These are phyloP conservation scores for Yarrowia sp. DNA, from an alignment of 805 yeast genomes.

Conservation along the genomic window DNA sequence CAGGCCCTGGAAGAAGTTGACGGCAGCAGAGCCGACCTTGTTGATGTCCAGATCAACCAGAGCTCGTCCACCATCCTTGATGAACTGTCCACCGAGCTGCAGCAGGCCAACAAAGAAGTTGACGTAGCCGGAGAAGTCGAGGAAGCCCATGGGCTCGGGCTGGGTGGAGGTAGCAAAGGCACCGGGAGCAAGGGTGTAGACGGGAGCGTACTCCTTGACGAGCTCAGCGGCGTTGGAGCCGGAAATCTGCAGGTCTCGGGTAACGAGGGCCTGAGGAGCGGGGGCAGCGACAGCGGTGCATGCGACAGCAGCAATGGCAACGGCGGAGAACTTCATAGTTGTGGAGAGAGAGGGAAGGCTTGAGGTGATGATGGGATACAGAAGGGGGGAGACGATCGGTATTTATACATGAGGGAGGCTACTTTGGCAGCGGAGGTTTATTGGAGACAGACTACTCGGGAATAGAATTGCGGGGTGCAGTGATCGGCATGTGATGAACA, in stretches of 20 bases:
- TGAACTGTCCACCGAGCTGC: constrained; percentile 24
- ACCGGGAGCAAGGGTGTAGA: constrained; percentile 22
- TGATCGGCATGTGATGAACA: constrained; percentile 15
- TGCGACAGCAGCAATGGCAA: neutral
- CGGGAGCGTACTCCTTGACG: constrained; percentile 25
- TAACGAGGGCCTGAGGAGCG: neutral
- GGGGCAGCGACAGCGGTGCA: constrained; percentile 17
- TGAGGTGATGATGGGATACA: neutral
- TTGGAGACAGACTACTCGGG: neutral
- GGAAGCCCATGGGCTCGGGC: constrained; percentile 22
- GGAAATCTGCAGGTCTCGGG: constrained; percentile 17
- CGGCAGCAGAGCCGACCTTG: constrained; percentile 13
- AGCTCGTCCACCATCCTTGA: constrained; percentile 24
- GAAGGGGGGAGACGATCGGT: neutral
- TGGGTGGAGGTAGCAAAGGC: constrained; percentile 12
- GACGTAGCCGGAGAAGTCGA: constrained; percentile 24
- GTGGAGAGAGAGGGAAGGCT: neutral
- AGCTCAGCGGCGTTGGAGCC: constrained; percentile 10
- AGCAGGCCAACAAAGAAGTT: constrained; percentile 22
- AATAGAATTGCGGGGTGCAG: constrained; percentile 24
- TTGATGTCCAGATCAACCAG: constrained; percentile 18
- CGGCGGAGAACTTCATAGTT: constrained; percentile 18
- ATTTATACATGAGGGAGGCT: neutral
- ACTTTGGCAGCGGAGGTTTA: neutral
- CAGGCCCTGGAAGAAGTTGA: constrained; percentile 25